Evolutionary conservation across 148 eudicot genomes (phyloP).

Genomic region (Fagopyrum esculentum): DNA sequence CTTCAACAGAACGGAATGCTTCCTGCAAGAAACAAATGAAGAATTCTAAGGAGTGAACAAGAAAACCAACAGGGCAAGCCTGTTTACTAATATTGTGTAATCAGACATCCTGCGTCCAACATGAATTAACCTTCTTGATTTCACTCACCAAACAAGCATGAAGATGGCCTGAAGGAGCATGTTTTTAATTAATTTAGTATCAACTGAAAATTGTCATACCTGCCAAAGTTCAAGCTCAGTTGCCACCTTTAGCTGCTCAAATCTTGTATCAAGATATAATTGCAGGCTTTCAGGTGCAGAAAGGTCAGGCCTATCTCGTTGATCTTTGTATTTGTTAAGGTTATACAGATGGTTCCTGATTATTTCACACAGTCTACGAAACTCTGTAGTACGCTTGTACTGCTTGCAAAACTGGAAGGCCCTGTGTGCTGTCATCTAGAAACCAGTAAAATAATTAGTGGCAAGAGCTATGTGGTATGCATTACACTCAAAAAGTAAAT

Average conservation of each 20-base stretch:
- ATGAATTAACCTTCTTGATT: background rate
- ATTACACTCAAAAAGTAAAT: background rate
- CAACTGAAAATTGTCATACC: conserved; percentile 32
- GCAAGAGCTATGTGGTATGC: background rate
- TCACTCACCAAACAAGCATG: background rate
- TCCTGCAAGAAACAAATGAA: conserved; percentile 38
- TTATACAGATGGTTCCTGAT: conserved; percentile 84
- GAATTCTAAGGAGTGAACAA: background rate
- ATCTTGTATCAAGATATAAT: conserved; percentile 86
- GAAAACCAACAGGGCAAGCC: background rate
- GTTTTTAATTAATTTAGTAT: background rate
- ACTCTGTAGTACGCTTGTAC: conserved; percentile 93
- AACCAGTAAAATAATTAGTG: background rate
- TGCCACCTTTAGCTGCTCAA: conserved; percentile 90
- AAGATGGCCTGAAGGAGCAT: background rate
- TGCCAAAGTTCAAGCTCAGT: conserved; percentile 98
- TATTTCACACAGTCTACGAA: conserved; percentile 89
- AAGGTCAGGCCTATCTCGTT: conserved; percentile 88
- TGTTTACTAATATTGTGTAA: background rate
- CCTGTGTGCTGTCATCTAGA: conserved; percentile 93
- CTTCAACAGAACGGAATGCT: conserved; percentile 85
- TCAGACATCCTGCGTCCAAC: background rate
- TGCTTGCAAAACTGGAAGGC: conserved; percentile 99
- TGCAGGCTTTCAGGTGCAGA: conserved; percentile 88
- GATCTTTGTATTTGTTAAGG: conserved; percentile 86